Evolutionary conservation across 176 grass and related monocot genomes (phyloP).

Genomic region (Tillandsia leiboldiana): DNA sequence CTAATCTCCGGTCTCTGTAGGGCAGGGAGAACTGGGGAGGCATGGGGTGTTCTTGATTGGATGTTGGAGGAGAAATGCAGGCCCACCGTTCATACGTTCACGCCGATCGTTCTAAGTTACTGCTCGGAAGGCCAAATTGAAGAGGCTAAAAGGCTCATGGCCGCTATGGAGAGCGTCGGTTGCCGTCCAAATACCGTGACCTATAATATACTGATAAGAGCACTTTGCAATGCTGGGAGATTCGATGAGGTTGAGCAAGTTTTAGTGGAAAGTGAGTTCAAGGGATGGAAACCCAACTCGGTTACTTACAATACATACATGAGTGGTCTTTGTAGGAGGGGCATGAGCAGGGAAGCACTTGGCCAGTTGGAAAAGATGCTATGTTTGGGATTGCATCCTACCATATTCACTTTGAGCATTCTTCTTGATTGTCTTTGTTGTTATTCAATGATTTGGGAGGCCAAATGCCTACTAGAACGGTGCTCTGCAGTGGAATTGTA

Average conservation of each 20-base stretch:
- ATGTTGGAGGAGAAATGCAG: conserved; percentile 45
- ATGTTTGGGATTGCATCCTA: conserved; percentile 46
- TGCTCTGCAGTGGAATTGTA: conserved; percentile 26
- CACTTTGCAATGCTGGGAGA: conserved; percentile 33
- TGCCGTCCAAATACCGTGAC: conserved; percentile 47
- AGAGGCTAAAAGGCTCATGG: conserved; percentile 57
- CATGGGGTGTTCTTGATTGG: conserved; percentile 56
- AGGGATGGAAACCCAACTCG: conserved; percentile 44
- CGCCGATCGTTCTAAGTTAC: conserved; percentile 65
- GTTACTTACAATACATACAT: conserved; percentile 74
- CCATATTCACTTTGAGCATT: conserved; percentile 54
- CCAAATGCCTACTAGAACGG: conserved; percentile 40
- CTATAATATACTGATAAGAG: conserved; percentile 73
- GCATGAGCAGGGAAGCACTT: conserved; percentile 46
- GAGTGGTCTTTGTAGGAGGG: conserved; percentile 58
- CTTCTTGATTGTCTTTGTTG: conserved; percentile 58
- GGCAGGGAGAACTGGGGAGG: conserved; percentile 32
- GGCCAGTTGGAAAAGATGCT: conserved; percentile 41
- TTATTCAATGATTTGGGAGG: conserved; percentile 42
- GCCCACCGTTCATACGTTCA: conserved; percentile 56
- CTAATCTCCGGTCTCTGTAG: conserved; percentile 59
- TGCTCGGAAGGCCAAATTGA: conserved; percentile 48
- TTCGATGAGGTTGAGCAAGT: conserved; percentile 50
- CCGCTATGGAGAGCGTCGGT: conserved; percentile 40
- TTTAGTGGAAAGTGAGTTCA: conserved; percentile 33